phyloP scores from a whole-genome alignment of 805 yeast genomes.

The Metschnikowia koreensis region DNA sequence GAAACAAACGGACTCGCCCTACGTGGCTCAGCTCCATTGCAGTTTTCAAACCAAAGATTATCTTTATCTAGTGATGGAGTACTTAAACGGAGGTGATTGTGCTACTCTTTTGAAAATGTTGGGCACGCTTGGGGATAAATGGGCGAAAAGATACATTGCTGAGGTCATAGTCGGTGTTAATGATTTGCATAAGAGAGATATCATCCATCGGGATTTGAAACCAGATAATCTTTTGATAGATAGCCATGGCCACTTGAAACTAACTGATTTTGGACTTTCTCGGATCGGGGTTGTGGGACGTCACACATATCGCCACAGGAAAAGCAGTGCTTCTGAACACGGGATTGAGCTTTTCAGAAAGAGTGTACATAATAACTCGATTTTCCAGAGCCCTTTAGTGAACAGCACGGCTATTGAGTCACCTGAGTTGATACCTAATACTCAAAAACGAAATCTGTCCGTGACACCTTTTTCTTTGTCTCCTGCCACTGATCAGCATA shows the following conservation, averaged over 20 bases:
- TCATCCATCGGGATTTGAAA: slow-evolving; percentile 91
- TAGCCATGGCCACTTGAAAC: slow-evolving; percentile 79
- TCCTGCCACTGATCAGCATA: slow-evolving; percentile 34
- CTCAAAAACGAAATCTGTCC: slow-evolving; percentile 38
- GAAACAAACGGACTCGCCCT: slow-evolving; percentile 91
- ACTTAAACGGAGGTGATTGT: slow-evolving; percentile 92
- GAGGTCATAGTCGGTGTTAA: slow-evolving; percentile 90
- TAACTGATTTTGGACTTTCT: slow-evolving; percentile 94
- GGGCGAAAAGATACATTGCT: slow-evolving; percentile 84
- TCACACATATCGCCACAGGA: slow-evolving; percentile 50
- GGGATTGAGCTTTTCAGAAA: slow-evolving; percentile 41
- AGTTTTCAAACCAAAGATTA: slow-evolving; percentile 88
- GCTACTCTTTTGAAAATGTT: slow-evolving; percentile 80
- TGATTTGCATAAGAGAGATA: slow-evolving; percentile 83
- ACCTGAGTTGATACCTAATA: slow-evolving; percentile 15
- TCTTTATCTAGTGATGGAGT: slow-evolving; percentile 93
- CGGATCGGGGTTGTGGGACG: slow-evolving; percentile 85
- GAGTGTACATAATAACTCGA: slow-evolving; percentile 17
- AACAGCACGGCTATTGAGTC: slow-evolving; percentile 14
- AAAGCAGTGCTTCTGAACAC: slow-evolving; percentile 43
- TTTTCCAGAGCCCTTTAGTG: slow-evolving; percentile 27
- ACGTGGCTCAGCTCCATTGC: slow-evolving; percentile 84
- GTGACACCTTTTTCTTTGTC: slow-evolving; percentile 46
- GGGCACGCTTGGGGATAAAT: slow-evolving; percentile 79
- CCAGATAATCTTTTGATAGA: slow-evolving; percentile 93